Evolutionary conservation across 176 grass and related monocot species (phyloP), one percentile per base, ranked within the genome.

Genomic region (Areca catechu): DNA sequence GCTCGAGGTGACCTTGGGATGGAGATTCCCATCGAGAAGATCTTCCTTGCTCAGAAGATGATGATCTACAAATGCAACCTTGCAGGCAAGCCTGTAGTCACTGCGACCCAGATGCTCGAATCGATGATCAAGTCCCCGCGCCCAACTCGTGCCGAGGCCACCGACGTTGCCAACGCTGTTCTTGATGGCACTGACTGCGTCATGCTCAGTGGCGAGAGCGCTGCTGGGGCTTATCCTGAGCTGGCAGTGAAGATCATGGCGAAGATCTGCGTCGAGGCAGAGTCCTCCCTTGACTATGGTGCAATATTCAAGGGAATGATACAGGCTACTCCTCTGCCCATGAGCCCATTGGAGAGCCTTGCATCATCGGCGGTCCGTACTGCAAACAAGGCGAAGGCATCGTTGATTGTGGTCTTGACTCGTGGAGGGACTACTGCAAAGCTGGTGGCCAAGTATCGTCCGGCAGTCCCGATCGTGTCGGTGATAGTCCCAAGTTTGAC

Each of bases 51-150:
- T 60, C 57, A 60, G 57, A 60, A 60, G 57, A 60, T 60, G 57
- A 60, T 60, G 57, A 60, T 60, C 57, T 60, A 60, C 57, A 60
- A 60, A n/a, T 60, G 57, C 57, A 60, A 60, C 27, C 57, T 37
- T 18, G 15, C 9, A 2, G 57, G 57, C 2, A 60, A 60, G 24
- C 57, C 57, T 37, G 57, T 60, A 9, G 57, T 60, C 24, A 60
- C 57, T 2, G 57, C 57, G 0, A 60, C 57, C 57, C 57, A 60
- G 29, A 60, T 60, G 57, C 57, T 60, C 7, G 57, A 60, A 30
- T 60, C 57, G 12, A 60, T 60, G 57, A 60, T 60, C 57, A 60
- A 60, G 24, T 37, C 57, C 29, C 57, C 57, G 7, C 57, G 57
- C 23, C 57, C 57, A 17, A 60, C 57, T n/a, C 57, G 57, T 34